A percentile compares a stretch with the other conserved stretches of the same genome.
These are phyloP conservation scores for Rhodotorula glutinis DNA, from an alignment of 1,284 basidiomycete genomes.

Conservation along the genomic window DNA sequence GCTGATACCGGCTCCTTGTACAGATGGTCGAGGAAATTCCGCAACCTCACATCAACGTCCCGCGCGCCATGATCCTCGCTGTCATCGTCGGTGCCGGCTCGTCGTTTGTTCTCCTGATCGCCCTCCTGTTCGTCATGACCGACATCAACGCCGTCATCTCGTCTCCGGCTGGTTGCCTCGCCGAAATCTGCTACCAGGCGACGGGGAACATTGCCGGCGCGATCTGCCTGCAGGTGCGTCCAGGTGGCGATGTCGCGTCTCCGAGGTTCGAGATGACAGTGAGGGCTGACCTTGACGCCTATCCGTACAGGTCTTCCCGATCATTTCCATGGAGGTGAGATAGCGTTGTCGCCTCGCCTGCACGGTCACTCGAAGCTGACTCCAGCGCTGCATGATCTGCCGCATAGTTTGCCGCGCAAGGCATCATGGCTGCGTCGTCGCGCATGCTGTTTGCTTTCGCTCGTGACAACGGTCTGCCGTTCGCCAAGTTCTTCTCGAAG, in stretches of 20 bases:
- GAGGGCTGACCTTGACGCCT: background rate
- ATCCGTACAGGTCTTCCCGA: conserved; percentile 46
- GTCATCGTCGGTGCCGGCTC: conserved; percentile 61
- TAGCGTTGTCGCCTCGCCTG: conserved; percentile 22
- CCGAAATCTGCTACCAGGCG: conserved; percentile 64
- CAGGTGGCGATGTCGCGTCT: no score
- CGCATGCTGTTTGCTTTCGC: conserved; percentile 69
- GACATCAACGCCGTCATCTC: conserved; percentile 58
- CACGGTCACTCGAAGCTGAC: background rate
- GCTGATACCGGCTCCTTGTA: no score
- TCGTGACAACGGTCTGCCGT: conserved; percentile 61
- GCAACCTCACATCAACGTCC: conserved; percentile 58
- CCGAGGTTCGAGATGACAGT: no score
- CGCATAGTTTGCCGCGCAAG: conserved; percentile 34
- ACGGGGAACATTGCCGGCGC: conserved; percentile 58
- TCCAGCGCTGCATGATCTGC: background rate
- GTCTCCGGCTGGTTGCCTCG: conserved; percentile 61
- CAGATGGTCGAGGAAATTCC: conserved; percentile 62
- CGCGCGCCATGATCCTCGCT: conserved; percentile 60
- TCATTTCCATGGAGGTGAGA: conserved; percentile 45
- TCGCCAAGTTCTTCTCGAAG: conserved; percentile 56
- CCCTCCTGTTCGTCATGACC: conserved; percentile 65
- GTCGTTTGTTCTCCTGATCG: conserved; percentile 62
- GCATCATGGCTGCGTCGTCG: conserved; percentile 63
- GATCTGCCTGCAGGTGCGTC: conserved; percentile 53